Base-by-base conservation (phyloP, 1,284 basidiomycete genomes). In the Cryptococcus maquisensis region DNA sequence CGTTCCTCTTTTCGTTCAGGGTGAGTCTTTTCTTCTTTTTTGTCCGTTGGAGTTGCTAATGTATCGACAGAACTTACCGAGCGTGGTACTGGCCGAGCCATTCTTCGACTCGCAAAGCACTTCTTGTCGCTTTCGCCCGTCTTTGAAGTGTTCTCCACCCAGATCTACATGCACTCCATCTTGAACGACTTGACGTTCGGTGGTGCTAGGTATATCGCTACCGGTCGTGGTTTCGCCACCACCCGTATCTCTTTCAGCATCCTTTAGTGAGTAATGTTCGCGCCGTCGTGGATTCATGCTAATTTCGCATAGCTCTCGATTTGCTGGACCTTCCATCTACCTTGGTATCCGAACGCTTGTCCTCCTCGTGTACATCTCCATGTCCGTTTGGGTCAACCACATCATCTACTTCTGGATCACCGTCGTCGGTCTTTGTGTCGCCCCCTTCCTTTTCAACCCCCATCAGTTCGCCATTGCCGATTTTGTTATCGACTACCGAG, bases 371-470 rank as follows among this genome's bases (percentile, higher is more conserved):
- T 97, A 94, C 74, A 86, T 94, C 66, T 92, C 92, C 28, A 77
- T 96, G 76, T 81, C 89, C 15, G 77, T 94, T 57, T 96, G 88
- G 87, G 89, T 90, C 47, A 85, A 87, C 4, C 92, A 89, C 76
- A 76, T 96, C 66, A 86, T 93, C 76, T 97, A 97, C 81, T 97
- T 97, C 83, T 97, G 93, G 93, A 77, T 91, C 54, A 90, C 90
- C 38, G 87, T 90, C 60, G 78, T 92, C 40, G 84, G 93, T 44
- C 81, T 96, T 16, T 94, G 90, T 70, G 78, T 95, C 59, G 86
- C 93, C 44, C 93, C 93, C 23, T 96, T 97, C 86, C 72, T 95
- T 64, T 96, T 96, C 83, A 97, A 96, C 74, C 93, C 93, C 13
- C 93, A 96, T 76, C 93, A 97, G 75, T 97, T 97, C 78, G 88